These are phyloP conservation scores for Albifimbria verrucaria DNA, from an alignment of 2,329 filamentous ascomycete genomes.

Conservation along the genomic window DNA sequence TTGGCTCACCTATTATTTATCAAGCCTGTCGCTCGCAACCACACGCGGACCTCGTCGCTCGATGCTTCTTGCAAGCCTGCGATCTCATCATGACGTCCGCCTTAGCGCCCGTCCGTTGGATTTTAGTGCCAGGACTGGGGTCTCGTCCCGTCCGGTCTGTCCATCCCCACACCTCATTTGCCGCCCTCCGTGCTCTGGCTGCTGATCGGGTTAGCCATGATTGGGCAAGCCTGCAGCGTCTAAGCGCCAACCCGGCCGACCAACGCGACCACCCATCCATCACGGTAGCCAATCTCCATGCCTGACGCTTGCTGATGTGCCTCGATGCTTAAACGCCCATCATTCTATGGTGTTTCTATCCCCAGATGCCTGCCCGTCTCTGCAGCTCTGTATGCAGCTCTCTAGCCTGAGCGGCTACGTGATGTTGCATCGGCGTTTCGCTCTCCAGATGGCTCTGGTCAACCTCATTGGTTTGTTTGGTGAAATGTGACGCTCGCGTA, in stretches of 20 bases:
- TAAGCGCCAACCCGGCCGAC: background rate
- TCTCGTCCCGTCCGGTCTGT: no score
- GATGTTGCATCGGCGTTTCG: background rate
- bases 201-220: background rate
- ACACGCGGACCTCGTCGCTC: no score
- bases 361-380: background rate
- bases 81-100: background rate
- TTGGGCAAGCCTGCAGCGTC: background rate
- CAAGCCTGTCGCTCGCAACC: no score
- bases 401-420: background rate
- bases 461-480: background rate
- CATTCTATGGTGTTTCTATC: background rate
- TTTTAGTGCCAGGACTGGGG: no score
- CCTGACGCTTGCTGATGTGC: background rate
- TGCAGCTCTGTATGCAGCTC: background rate
- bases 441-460: background rate
- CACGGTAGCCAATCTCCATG: background rate
- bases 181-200: background rate
- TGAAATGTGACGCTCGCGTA: background rate
- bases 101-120: background rate
- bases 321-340: background rate
- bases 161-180: no score
- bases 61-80: background rate
- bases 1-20: no score
- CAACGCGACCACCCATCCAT: background rate